Conservation (phyloP, 495 filamentous ascomycete species). For the Tuber calosporum region DNA sequence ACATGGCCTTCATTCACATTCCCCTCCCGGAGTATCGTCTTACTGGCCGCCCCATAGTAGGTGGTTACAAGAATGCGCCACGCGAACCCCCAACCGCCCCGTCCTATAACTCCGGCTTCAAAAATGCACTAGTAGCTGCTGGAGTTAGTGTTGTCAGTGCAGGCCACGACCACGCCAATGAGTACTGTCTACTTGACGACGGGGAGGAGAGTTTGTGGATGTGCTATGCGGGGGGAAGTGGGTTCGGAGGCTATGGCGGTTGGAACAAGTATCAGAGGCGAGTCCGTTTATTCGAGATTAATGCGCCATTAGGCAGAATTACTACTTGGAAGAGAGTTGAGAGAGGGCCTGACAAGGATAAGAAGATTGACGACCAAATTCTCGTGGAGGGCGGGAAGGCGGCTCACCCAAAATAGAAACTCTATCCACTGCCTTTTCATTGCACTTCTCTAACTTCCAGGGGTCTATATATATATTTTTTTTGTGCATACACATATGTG, state of each 20-base stretch:
- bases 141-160: conserved; percentile 78
- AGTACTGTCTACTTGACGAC: conserved; percentile 71
- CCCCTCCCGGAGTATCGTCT: conserved; percentile 78
- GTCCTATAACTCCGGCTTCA: conserved; percentile 77
- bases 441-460: neutral
- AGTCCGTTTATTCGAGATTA: conserved; percentile 83
- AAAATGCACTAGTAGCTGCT: conserved; percentile 75
- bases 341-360: conserved; percentile 61
- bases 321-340: conserved; percentile 89
- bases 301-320: conserved; percentile 78
- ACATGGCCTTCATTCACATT: conserved; percentile 96
- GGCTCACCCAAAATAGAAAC: conserved; percentile 34
- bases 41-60: conserved; percentile 51
- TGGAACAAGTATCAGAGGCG: conserved; percentile 77
- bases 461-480: neutral
- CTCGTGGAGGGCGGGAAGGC: conserved; percentile 75
- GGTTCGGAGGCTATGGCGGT: conserved; percentile 90
- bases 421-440: neutral
- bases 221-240: conserved; percentile 86
- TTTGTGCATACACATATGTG: neutral
- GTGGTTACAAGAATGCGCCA: conserved; percentile 47
- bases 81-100: conserved; percentile 78
- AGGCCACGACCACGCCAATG: conserved; percentile 95
- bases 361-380: conserved; percentile 72
- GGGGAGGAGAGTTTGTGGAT: conserved; percentile 79